Base-by-base conservation (phyloP, 2,329 filamentous ascomycete genomes). In the Ceratocystis harringtonii region DNA sequence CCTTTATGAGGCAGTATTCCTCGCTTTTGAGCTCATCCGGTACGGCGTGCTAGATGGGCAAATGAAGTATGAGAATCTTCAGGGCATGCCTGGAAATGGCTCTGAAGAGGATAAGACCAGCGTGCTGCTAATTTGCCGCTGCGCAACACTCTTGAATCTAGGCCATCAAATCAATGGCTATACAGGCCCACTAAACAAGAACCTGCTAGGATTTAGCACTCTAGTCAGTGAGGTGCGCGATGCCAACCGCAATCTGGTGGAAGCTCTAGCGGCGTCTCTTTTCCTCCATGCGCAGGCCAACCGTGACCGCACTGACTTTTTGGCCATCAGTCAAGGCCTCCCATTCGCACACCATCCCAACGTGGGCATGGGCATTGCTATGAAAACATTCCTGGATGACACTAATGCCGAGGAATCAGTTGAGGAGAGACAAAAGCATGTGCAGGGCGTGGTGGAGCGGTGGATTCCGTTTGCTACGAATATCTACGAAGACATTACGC, bases 161-260 rank as follows among this genome's bases (percentile, higher is more conserved):
- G 84, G 86, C 41, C 94, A 99, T 73, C 83, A 89, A 70, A 81
- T 83, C 2, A 92, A 92, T 70, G 94, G 94, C 36, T 99, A 96
- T 75, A 96, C 92, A 1, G 94, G 94, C 0, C 92, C 94, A 1
- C 81, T 99, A 1, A 96, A 91, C 78, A 87, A 94, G 74, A 91
- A 92, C 70, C 80, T 96, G 63, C 80, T 99, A 52, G 86, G 85
- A 30, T 99, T 92, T 78, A 88, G 90, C 68, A 92, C 90, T 1
- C 80, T 97, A 66, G 85, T 90, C 50, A 87, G 87, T 1, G 84
- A 89, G 50, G 86, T 96, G 28, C 87, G 92, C 48, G 84, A 87
- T 69, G 84, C 86, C 43, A 80, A 95, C 69, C 84, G 94, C 61
- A 91, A 95, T 73, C 77, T 97, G 44, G 78, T 94, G 15, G 94